These are phyloP conservation scores for Erodium texanum DNA, from an alignment of 441 rosid species.

Conservation along the genomic window DNA sequence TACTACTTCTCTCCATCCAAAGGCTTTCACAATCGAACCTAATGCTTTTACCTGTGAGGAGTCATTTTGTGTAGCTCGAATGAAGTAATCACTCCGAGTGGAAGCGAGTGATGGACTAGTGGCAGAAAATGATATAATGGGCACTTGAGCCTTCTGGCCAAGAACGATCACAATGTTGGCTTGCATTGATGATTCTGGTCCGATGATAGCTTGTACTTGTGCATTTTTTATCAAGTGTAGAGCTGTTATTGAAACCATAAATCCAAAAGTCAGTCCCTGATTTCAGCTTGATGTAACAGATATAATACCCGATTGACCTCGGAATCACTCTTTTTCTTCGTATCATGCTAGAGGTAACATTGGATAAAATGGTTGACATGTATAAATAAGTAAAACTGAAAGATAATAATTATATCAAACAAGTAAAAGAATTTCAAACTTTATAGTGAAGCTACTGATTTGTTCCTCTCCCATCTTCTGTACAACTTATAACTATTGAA, in stretches of 20 bases:
- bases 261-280: too few species aligned
- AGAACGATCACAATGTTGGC: constrained; percentile 41
- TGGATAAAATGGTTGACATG: too few species aligned
- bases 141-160: constrained; percentile 40
- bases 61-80: constrained; percentile 33
- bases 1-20: constrained; percentile 50
- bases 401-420: too few species aligned
- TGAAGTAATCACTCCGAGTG: constrained; percentile 35
- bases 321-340: too few species aligned
- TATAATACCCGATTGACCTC: too few species aligned
- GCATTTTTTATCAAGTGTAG: constrained; percentile 41
- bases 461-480: too few species aligned
- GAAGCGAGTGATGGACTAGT: constrained; percentile 19
- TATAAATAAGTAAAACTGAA: too few species aligned
- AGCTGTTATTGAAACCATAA: constrained; percentile 24
- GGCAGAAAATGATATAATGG: constrained; percentile 53
- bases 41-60: constrained; percentile 41
- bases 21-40: constrained; percentile 31
- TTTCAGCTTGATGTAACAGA: too few species aligned
- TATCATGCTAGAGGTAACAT: too few species aligned
- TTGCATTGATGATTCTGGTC: constrained; percentile 42
- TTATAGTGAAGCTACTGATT: too few species aligned
- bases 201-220: constrained; percentile 51
- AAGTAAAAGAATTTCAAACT: background rate
- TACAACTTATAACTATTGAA: too few species aligned